Conservation (phyloP, 805 yeast genomes). For the Cyberlindnera suaveolens region DNA sequence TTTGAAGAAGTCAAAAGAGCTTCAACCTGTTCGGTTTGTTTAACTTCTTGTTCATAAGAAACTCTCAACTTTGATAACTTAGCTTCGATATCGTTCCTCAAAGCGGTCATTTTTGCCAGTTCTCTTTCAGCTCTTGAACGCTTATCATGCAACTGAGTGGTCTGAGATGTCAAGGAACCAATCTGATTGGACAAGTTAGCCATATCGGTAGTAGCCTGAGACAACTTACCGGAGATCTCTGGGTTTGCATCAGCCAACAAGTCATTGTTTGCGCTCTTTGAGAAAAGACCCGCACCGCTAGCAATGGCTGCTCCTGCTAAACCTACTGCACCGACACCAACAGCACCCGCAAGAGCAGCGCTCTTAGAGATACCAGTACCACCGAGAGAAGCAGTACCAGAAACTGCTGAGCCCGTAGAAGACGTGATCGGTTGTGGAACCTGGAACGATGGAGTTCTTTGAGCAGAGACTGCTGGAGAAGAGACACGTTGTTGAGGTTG, state of each 20-base stretch:
- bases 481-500: not conserved
- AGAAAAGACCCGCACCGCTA: slow-evolving; percentile 2
- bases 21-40: slow-evolving; percentile 70
- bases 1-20: slow-evolving; percentile 49
- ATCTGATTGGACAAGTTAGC: slow-evolving; percentile 85
- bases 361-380: slow-evolving; percentile 4
- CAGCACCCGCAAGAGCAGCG: slow-evolving; percentile 4
- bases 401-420: not conserved
- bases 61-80: slow-evolving; percentile 61
- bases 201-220: slow-evolving; percentile 77
- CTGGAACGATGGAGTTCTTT: not conserved
- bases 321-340: slow-evolving; percentile 5
- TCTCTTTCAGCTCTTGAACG: slow-evolving; percentile 74
- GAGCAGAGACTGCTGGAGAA: not conserved
- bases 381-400: slow-evolving; percentile 2
- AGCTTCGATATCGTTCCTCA: slow-evolving; percentile 67
- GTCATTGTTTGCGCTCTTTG: slow-evolving; percentile 32
- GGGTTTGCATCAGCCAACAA: slow-evolving; percentile 43
- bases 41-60: slow-evolving; percentile 73
- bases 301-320: not conserved
- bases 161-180: slow-evolving; percentile 69
- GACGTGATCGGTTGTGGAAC: slow-evolving; percentile 4
- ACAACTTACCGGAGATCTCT: slow-evolving; percentile 59
- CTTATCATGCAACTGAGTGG: slow-evolving; percentile 62
- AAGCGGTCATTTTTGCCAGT: slow-evolving; percentile 55